Conservation (phyloP, 441 rosid genomes). For the Corymbia calophylla region DNA sequence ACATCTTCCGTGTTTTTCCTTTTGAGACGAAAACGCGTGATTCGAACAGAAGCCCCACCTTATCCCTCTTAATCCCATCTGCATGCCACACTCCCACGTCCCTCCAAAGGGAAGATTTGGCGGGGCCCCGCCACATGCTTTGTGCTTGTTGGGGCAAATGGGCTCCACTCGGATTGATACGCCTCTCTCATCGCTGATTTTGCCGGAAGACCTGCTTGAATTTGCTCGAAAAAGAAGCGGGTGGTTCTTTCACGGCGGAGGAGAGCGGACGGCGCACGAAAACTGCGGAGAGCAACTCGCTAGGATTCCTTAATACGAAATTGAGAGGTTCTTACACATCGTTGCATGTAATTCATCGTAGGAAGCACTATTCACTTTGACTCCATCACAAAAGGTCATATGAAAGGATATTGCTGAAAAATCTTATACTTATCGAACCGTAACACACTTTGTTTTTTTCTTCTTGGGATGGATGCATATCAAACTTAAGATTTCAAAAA, state of each 20-base stretch:
- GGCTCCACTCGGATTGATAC: too few species aligned
- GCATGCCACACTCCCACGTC: too few species aligned
- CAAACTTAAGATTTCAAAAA: too few species aligned
- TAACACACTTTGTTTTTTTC: background rate
- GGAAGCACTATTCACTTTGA: background rate
- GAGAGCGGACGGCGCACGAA: background rate
- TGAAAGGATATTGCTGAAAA: background rate
- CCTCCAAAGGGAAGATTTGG: too few species aligned
- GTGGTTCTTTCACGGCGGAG: background rate
- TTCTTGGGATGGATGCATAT: too few species aligned
- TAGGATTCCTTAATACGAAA: background rate
- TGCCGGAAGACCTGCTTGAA: background rate
- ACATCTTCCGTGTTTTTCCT: too few species aligned
- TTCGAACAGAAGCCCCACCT: too few species aligned
- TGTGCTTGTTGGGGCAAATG: too few species aligned
- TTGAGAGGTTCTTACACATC: background rate
- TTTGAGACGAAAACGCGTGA: too few species aligned
- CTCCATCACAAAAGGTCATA: background rate
- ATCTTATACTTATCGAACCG: background rate
- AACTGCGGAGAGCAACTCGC: background rate
- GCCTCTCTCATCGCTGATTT: too few species aligned
- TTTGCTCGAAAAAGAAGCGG: background rate
- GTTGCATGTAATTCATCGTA: background rate
- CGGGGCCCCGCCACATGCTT: too few species aligned
- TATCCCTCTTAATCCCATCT: too few species aligned